Conservation (phyloP, 2,329 filamentous ascomycete genomes). For the Nemania diffusa region DNA sequence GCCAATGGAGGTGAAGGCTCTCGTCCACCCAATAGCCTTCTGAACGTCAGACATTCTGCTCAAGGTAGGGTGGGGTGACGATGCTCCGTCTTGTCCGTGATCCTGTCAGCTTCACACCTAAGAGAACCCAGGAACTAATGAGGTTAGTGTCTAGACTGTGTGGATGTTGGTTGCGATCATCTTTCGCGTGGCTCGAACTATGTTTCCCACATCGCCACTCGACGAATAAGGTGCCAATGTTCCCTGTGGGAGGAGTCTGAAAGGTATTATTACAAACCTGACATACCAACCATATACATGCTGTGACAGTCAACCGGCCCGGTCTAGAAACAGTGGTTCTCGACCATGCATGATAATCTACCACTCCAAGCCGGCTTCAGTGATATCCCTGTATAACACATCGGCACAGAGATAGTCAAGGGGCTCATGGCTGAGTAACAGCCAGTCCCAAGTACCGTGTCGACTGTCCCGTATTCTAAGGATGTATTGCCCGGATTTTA, state of each 20-base stretch:
- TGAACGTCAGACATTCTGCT: constrained; percentile 24
- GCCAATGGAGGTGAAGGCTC: constrained; percentile 17
- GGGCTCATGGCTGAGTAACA: constrained; percentile 22
- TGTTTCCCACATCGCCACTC: constrained; percentile 18
- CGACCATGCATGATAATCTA: constrained; percentile 28
- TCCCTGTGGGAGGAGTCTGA: constrained; percentile 2
- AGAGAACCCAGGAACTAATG: constrained; percentile 23
- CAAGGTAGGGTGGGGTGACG: constrained; percentile 36
- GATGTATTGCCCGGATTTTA: constrained; percentile 9
- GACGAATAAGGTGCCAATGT: constrained; percentile 35
- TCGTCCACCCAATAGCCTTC: constrained; percentile 26
- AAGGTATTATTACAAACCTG: constrained; percentile 22
- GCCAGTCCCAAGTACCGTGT: constrained; percentile 12
- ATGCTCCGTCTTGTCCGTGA: constrained; percentile 34
- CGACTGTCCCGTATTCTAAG: constrained; percentile 9
- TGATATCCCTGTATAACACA: constrained; percentile 28
- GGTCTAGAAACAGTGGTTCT: constrained; percentile 28
- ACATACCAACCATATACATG: constrained; percentile 26
- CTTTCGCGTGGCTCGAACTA: constrained; percentile 31
- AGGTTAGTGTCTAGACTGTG: constrained; percentile 31
- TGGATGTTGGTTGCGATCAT: constrained; percentile 33
- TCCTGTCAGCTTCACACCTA: constrained; percentile 35
- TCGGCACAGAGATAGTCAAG: constrained; percentile 14
- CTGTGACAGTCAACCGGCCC: constrained; percentile 27
- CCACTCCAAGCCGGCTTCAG: constrained; percentile 13